Conservation (phyloP, 176 grass and related monocot species). For the Oryza coarctata region DNA sequence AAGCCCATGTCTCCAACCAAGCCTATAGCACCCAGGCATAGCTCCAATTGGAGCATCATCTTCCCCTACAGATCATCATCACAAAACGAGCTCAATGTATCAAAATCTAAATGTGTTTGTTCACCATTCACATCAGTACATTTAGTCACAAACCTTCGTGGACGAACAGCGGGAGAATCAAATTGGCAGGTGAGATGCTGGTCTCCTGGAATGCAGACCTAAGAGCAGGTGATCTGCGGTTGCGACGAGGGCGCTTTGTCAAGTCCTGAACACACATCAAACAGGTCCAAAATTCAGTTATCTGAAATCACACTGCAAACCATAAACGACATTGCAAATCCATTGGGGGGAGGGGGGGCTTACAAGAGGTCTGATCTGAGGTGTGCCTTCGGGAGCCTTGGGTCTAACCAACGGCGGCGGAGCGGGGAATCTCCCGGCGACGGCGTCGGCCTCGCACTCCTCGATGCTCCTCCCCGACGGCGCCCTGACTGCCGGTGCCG, state of each 20-base stretch:
- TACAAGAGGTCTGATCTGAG: constrained; percentile 76
- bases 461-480: constrained; percentile 74
- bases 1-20: constrained; percentile 93
- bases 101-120: constrained; percentile 1
- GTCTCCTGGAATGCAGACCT: constrained; percentile 91
- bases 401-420: constrained; percentile 54
- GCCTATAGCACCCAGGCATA: constrained; percentile 96
- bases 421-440: constrained; percentile 67
- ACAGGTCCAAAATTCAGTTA: constrained; percentile 4
- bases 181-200: constrained; percentile 67
- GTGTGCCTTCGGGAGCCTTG: constrained; percentile 71
- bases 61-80: constrained; percentile 52
- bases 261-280: constrained; percentile 44
- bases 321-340: constrained; percentile 15
- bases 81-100: background rate
- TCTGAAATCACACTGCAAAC: background rate
- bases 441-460: constrained; percentile 93
- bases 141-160: constrained; percentile 73
- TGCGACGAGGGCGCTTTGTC: constrained; percentile 80
- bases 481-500: constrained; percentile 43
- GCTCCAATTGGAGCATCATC: constrained; percentile 89
- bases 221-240: constrained; percentile 68
- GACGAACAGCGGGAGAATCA: constrained; percentile 91
- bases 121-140: background rate
- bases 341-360: background rate